A percentile compares a stretch with the other conserved stretches of the same genome.
Evolutionary conservation across 108 stramenopile genomes (phyloP).

Genomic region (Fistulifera solaris): DNA sequence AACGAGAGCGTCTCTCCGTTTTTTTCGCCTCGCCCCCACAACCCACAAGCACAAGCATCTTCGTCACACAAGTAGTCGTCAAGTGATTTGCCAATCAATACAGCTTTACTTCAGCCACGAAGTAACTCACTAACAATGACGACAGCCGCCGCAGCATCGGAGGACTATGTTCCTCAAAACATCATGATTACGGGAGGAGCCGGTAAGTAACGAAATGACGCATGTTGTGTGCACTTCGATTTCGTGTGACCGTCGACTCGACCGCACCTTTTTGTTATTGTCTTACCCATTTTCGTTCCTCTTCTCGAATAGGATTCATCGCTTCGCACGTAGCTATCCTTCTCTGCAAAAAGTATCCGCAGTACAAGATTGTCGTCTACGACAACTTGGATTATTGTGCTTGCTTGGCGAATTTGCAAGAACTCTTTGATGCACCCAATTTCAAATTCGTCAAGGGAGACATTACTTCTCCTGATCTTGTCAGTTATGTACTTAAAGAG

Average conservation of each 20-base stretch:
- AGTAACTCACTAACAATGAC: too few relatives aligned
- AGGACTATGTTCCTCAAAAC: constrained; percentile 80
- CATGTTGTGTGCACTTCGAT: background rate
- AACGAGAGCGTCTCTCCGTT: too few relatives aligned
- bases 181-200: constrained; percentile 95
- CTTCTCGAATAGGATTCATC: constrained; percentile 58
- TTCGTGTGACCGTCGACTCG: too few relatives aligned
- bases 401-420: constrained; percentile 89
- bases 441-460: constrained; percentile 98
- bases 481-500: constrained; percentile 84
- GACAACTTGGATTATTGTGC: constrained; percentile 97
- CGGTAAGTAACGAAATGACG: constrained; percentile 40
- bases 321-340: constrained; percentile 94
- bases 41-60: too few relatives aligned
- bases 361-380: constrained; percentile 94
- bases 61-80: too few relatives aligned
- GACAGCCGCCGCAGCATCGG: too few relatives aligned
- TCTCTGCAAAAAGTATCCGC: constrained; percentile 91
- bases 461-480: constrained; percentile 90
- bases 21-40: too few relatives aligned
- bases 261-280: too few relatives aligned
- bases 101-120: too few relatives aligned
- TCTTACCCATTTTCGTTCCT: constrained; percentile 4
- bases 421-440: constrained; percentile 74
- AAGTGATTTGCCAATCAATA: too few relatives aligned